Base-by-base conservation (phyloP, 2,329 filamentous ascomycete genomes). In the Pestalotiopsis sp. region DNA sequence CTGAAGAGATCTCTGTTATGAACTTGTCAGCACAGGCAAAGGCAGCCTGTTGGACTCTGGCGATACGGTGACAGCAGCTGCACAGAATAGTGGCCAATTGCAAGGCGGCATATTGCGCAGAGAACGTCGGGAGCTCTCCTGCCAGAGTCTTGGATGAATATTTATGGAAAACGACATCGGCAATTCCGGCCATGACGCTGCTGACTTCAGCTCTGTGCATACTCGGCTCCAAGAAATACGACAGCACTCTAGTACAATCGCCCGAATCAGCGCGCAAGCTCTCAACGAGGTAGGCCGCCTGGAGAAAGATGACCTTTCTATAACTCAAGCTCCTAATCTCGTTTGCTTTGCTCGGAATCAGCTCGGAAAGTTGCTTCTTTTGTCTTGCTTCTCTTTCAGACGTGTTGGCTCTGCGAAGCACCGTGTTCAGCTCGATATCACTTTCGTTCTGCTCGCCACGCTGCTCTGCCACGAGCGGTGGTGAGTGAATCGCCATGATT, bases 401-500 rank as follows among this genome's bases (percentile, higher is more conserved):
- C 71, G 90, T 93, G 84, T 94, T 93, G 20, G 95, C 95, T 70
- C 96, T 90, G 69, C 95, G 91, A 64, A 99, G 85, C 20, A 98
- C 92, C 0, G 94, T 97, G 76, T 99, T 98, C 56, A 99, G 87
- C 76, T 99, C 96, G 67, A 99, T 95, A 73, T 98, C 96, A 78
- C 95, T 98, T 80, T 99, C 96, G 11, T 96, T 87, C 76, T 97
- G 91, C 74, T 97, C 95, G 38, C 93, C 92, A 69, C 94, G 90
- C 77, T 97, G 93, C 77, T 97, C 94, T 2, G 95, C 90, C 39
- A 99, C 92, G 67, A 99, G 82, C 0, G 96, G 93, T 36, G 93
- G 91, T 13, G 95, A 97, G 80, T 97, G 91, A 65, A 94, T 89
- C 1, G 97, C 95, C 77, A 99, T 91, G 45, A 93, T 85, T 27